Conservation (phyloP, 345 rosid species). For the Aurinia saxatilis region DNA sequence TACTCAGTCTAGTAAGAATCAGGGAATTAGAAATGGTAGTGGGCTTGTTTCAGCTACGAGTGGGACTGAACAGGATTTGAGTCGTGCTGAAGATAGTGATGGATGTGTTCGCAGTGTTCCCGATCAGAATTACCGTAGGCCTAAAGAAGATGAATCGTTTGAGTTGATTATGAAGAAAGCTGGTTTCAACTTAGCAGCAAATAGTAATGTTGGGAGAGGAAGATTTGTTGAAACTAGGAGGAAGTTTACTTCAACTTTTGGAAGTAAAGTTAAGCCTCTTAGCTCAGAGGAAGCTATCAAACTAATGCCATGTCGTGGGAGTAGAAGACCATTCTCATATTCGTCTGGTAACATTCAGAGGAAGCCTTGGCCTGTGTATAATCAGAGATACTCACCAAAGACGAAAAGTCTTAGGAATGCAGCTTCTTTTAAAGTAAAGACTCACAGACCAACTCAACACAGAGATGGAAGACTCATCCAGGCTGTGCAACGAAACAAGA, state of each 20-base stretch:
- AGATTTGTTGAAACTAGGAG: neutral
- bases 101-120: neutral
- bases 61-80: neutral
- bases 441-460: neutral
- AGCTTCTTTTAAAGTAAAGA: neutral
- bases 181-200: neutral
- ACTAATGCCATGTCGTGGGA: neutral
- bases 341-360: neutral
- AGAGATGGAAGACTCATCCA: neutral
- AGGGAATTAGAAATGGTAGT: no score
- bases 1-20: no score
- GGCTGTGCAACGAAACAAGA: neutral
- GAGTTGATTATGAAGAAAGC: slow-evolving; percentile 15
- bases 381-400: neutral
- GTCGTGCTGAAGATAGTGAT: neutral
- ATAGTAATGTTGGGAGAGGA: neutral
- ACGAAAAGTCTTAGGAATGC: neutral
- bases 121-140: neutral
- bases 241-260: neutral
- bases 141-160: neutral
- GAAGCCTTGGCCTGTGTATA: neutral
- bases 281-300: neutral
- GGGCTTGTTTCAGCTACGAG: no score
- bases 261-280: slow-evolving; percentile 11
- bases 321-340: neutral